Base-by-base conservation (phyloP, 2,329 filamentous ascomycete species). In the Chrysoporthe austroafricana region DNA sequence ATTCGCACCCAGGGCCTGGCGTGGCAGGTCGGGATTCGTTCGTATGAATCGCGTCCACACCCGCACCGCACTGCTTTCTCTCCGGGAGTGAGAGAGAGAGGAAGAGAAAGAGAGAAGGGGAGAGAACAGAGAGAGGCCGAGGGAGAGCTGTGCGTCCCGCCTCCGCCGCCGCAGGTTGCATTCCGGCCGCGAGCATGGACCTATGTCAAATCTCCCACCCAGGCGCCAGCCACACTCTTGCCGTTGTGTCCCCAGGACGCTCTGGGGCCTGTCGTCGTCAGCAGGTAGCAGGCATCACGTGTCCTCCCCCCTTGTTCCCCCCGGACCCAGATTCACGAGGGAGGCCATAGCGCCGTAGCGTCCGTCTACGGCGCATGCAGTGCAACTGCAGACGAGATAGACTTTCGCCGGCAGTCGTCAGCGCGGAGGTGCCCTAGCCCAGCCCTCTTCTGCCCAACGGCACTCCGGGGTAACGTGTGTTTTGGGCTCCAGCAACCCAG, bases 181-280 rank as follows among this genome's bases (percentile, higher is more conserved):
- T 54, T 7, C 26, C 50, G 36, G 36, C 9, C 36, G 36, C 5
- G 5, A 6, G 36, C 36, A 39, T 39, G 36, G 36, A 39, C 36
- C 36, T 39, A 6, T 5, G 36, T 39, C 36, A 39, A 39, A 39
- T 5, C 36, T 39, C 36, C 36, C 4, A 39, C 36, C 36, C 36
- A 9, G 36, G 5, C 36, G 9, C 36, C 26, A 26, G 26, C 26
- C 26, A 26, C 26, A 26, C 26, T 26, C 46, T 58, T 52, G 32
- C 39, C 52, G 43, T 36, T 56, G 57, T 46, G 36, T 36, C 50
- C n/a, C 46, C 50, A 26, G 36, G 36, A 9, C 36, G 36, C 9
- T 6, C 36, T 39, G 36, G 36, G 62, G 16, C 52, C 42, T 42
- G 63, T 50, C 52, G 63, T 64, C 63, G 63, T 64, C 63, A 64